phyloP scores from a whole-genome alignment of 768 basidiomycete species.

The Pleurotus cornucopiae region DNA sequence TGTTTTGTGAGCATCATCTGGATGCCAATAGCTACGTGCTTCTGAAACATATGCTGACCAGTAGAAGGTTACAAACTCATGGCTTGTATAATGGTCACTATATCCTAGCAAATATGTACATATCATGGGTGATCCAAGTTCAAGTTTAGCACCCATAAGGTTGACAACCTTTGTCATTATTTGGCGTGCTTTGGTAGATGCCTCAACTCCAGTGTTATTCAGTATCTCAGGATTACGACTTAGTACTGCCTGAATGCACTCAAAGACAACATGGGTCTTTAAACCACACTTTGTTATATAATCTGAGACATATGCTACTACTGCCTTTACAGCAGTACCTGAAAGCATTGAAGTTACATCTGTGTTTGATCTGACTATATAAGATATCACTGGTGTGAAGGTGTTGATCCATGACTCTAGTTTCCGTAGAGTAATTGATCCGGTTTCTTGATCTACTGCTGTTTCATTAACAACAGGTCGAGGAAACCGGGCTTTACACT shows the following conservation, averaged over 20 bases:
- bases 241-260: constrained; percentile 8
- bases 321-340: constrained; percentile 29
- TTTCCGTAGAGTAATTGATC: not conserved
- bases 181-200: constrained; percentile 15
- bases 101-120: no score
- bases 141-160: constrained; percentile 18
- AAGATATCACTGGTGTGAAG: not conserved
- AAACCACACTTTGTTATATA: constrained; percentile 18
- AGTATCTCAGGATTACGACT: constrained; percentile 29
- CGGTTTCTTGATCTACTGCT: not conserved
- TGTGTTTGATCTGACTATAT: constrained; percentile 28
- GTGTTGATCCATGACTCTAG: constrained; percentile 5
- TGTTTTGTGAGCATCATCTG: no score
- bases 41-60: no score
- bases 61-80: no score
- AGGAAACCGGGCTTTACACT: constrained; percentile 31
- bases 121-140: constrained; percentile 9
- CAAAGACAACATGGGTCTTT: no score
- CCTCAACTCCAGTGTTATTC: constrained; percentile 12
- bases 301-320: constrained; percentile 27
- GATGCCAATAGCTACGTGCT: no score
- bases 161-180: no score
- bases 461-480: constrained; percentile 9
- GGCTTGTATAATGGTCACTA: no score
- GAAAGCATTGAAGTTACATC: constrained; percentile 28